Base-by-base conservation (phyloP, 1,284 basidiomycete genomes). In the Leucocoprinus gongylophorus region DNA sequence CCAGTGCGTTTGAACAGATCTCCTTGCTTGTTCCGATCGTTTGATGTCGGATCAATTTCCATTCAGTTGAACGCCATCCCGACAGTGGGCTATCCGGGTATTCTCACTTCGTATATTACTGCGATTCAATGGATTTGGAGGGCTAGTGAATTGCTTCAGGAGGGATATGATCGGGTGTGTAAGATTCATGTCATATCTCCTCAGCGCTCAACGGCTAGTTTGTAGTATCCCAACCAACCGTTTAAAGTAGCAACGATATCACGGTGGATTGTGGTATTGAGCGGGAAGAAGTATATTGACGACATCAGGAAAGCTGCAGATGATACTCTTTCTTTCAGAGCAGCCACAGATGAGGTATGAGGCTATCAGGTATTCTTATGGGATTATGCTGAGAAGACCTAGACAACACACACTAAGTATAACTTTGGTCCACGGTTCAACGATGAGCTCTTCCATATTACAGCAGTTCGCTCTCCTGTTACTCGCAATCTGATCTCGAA, bases 261-360 rank as follows among this genome's bases (percentile, higher is more conserved):
- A 13, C 42, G 51, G 44, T 66, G 64, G 64, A 47, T 58, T 13
- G 57, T 66, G 12, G 53, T 67, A 6, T 51, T 65, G 32, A 61
- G 56, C 23, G 61, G 61, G 12, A 56, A 54, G 4, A 32, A 59
- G 33, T 42, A 61, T 47, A 51, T 64, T 18, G 61, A 64, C 2
- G 64, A 66, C 13, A 54, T 67, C 23, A 57, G 61, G 9, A 58
- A 55, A 23, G 64, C 64, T 2, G 23, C 59, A 5, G 59, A 63
- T 17, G 62, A 64, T 15, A 41, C 46, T 7, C 40, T 66, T 12
- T 62, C 62, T 5, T 57, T 62, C 2, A 60, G 59, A 13, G 61
- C 60, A 20, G 47, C 50, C 5, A 44, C 29, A 17, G 62, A 64
- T 26, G 61, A 26, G 23, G 23, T 26, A 26, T 26, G 23, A 26